phyloP scores from a whole-genome alignment of 2,329 filamentous ascomycete genomes.

The Alternaria brassicae region DNA sequence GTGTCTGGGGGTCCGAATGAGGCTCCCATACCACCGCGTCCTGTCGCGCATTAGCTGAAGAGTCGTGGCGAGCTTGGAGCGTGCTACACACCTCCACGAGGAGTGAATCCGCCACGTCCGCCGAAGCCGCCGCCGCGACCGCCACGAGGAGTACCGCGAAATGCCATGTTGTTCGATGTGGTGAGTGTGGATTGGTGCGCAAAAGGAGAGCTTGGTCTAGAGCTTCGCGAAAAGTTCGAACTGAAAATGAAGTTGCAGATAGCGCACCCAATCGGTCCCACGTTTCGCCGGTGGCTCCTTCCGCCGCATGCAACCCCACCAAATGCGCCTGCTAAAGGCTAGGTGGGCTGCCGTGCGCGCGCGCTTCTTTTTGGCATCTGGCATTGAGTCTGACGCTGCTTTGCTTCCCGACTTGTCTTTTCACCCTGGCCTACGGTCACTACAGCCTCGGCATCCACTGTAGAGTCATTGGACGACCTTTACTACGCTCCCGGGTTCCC shows the following conservation, averaged over 20 bases:
- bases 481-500: not conserved
- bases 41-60: slow-evolving; percentile 44
- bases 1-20: slow-evolving; percentile 55
- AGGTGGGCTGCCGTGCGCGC: slow-evolving; percentile 35
- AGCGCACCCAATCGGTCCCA: slow-evolving; percentile 35
- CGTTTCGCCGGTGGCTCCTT: slow-evolving; percentile 31
- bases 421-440: slow-evolving; percentile 13
- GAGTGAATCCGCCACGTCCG: slow-evolving; percentile 61
- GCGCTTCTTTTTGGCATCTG: slow-evolving; percentile 35
- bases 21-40: slow-evolving; percentile 48
- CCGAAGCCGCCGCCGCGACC: slow-evolving; percentile 55
- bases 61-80: slow-evolving; percentile 26
- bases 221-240: slow-evolving; percentile 37
- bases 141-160: slow-evolving; percentile 58
- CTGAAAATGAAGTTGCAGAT: slow-evolving; percentile 36
- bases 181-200: slow-evolving; percentile 38
- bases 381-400: slow-evolving; percentile 18
- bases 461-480: slow-evolving; percentile 9
- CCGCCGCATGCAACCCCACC: slow-evolving; percentile 31
- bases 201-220: slow-evolving; percentile 35
- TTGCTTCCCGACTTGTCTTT: slow-evolving; percentile 12
- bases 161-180: slow-evolving; percentile 63
- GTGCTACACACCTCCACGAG: slow-evolving; percentile 56
- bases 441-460: slow-evolving; percentile 1
- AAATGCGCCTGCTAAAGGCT: slow-evolving; percentile 29